Conservation (phyloP, 1,139 yeast species). For the Sugiyamaella novakii region DNA sequence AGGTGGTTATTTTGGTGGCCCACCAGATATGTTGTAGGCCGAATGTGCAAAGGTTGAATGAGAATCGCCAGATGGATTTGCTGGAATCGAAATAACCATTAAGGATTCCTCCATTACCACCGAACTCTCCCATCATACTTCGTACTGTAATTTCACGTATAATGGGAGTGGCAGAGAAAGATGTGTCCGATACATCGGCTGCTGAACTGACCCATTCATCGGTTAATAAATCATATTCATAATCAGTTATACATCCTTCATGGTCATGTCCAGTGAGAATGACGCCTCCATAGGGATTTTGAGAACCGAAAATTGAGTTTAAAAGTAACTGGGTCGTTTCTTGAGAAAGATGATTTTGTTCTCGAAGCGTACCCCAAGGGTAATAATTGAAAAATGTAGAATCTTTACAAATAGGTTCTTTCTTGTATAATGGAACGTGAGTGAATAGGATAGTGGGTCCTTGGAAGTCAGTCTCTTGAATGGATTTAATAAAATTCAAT, state of each 20-base stretch:
- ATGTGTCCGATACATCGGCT: slow-evolving; percentile 47
- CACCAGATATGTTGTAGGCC: slow-evolving; percentile 95
- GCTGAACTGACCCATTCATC: slow-evolving; percentile 37
- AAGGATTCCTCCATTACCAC: slow-evolving; percentile 84
- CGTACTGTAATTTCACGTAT: slow-evolving; percentile 82
- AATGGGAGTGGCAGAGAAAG: slow-evolving; percentile 20
- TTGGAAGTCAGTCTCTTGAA: slow-evolving; percentile 54
- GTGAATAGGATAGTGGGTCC: slow-evolving; percentile 85
- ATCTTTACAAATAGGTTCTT: slow-evolving; percentile 79
- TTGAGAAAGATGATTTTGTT: slow-evolving; percentile 82
- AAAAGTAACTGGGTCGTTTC: slow-evolving; percentile 69
- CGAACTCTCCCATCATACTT: slow-evolving; percentile 95
- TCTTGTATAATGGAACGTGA: slow-evolving; percentile 87
- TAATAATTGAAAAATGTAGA: slow-evolving; percentile 76
- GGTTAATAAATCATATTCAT: slow-evolving; percentile 43
- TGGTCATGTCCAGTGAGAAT: slow-evolving; percentile 96
- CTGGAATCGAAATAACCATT: slow-evolving; percentile 61
- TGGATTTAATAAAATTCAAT: slow-evolving; percentile 63
- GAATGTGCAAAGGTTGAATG: slow-evolving; percentile 74
- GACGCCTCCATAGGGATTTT: slow-evolving; percentile 57
- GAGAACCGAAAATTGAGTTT: slow-evolving; percentile 60
- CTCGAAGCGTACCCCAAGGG: slow-evolving; percentile 62
- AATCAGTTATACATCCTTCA: slow-evolving; percentile 79
- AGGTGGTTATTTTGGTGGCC: slow-evolving; percentile 64
- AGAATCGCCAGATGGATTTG: slow-evolving; percentile 60